Percentiles rank a stretch among this genome's conserved stretches.
These are phyloP conservation scores for Mycena kentingensis DNA, from an alignment of 768 basidiomycete species.

Conservation along the genomic window DNA sequence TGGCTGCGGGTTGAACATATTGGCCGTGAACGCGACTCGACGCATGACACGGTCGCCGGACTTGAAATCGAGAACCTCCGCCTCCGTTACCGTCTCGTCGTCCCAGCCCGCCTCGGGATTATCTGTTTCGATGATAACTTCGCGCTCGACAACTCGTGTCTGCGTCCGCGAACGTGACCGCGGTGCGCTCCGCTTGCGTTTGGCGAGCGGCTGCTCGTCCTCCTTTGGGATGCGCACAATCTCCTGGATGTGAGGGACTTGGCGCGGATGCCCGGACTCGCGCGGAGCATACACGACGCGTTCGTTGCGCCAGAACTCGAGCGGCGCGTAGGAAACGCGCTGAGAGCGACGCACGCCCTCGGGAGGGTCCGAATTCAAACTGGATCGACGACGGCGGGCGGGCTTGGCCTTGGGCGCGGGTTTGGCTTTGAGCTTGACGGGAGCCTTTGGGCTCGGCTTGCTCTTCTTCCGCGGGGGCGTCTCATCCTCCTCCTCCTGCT, in stretches of 20 bases:
- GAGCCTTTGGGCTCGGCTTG: constrained; percentile 7
- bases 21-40: constrained; percentile 82
- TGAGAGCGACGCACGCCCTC: constrained; percentile 70
- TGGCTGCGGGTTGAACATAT: constrained; percentile 64
- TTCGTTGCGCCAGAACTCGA: constrained; percentile 95
- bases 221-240: constrained; percentile 55
- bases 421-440: neutral
- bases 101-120: constrained; percentile 86
- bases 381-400: constrained; percentile 23
- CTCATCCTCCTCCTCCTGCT: constrained; percentile 34
- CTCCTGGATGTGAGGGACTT: constrained; percentile 71
- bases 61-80: constrained; percentile 68
- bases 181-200: constrained; percentile 35
- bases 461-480: constrained; percentile 38
- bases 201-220: constrained; percentile 18
- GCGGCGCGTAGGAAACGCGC: constrained; percentile 68
- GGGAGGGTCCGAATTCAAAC: constrained; percentile 3
- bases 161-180: constrained; percentile 29
- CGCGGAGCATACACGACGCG: constrained; percentile 76
- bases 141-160: constrained; percentile 23
- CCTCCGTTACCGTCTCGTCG: constrained; percentile 65
- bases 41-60: constrained; percentile 61
- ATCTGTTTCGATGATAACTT: constrained; percentile 38
- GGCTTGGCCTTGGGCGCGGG: neutral
- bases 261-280: constrained; percentile 41